Evolutionary conservation across 345 rosid species (phyloP).

Genomic region (Populus deltoides): DNA sequence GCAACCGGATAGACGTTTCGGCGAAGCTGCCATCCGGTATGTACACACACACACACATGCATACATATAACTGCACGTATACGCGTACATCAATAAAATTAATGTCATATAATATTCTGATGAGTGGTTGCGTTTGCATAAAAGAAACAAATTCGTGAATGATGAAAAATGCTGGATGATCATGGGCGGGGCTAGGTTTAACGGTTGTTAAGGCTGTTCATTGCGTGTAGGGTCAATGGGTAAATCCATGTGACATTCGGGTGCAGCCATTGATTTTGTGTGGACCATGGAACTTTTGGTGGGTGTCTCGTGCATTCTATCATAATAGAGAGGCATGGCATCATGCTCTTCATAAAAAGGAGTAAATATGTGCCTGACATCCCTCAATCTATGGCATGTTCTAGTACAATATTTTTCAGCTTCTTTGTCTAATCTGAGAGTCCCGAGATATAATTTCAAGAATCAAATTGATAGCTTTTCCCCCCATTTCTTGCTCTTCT

Average conservation of each 20-base stretch:
- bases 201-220: conserved; percentile 16
- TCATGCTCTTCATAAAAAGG: not conserved
- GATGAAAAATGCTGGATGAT: conserved; percentile 17
- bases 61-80: not conserved
- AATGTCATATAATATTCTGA: not conserved
- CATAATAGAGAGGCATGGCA: conserved; percentile 9
- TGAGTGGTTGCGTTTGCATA: not conserved
- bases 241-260: conserved; percentile 1
- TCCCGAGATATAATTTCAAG: conserved; percentile 1
- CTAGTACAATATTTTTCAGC: not conserved
- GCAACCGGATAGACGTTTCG: conserved; percentile 60
- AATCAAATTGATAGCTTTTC: conserved; percentile 3
- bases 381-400: not conserved
- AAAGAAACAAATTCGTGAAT: not conserved
- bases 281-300: conserved; percentile 11
- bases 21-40: conserved; percentile 68
- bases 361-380: not conserved
- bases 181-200: conserved; percentile 18
- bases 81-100: not conserved
- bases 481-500: too few relatives aligned
- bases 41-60: not conserved
- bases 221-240: conserved; percentile 26
- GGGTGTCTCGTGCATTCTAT: conserved; percentile 21
- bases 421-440: not conserved
- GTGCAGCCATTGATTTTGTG: not conserved